phyloP scores from a whole-genome alignment of 306 rosid genomes.

The Cucurbita moschata region DNA sequence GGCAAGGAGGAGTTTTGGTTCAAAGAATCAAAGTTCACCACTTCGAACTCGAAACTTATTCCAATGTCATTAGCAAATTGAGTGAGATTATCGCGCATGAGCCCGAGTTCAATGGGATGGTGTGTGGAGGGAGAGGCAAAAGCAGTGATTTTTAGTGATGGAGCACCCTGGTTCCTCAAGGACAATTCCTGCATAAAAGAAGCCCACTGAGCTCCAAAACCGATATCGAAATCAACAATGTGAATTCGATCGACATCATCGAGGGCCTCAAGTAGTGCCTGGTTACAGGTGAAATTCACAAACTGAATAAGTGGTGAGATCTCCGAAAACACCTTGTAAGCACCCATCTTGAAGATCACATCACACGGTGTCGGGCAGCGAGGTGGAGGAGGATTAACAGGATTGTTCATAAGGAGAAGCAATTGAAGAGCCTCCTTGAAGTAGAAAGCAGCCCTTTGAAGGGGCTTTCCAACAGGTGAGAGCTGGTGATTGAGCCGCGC shows the following conservation, averaged over 20 bases:
- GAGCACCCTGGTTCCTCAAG: conserved; percentile 14
- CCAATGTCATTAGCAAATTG: conserved; percentile 29
- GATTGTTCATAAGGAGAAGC: conserved; percentile 20
- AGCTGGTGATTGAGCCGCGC: conserved; percentile 52
- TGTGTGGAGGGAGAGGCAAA: conserved; percentile 30
- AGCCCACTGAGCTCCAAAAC: conserved; percentile 41
- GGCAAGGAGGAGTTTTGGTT: conserved; percentile 19
- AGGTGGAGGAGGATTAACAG: conserved; percentile 15
- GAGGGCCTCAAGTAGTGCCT: conserved; percentile 30
- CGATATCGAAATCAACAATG: conserved; percentile 35
- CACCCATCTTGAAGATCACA: conserved; percentile 38
- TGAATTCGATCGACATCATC: conserved; percentile 18
- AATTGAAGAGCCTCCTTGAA: conserved; percentile 41
- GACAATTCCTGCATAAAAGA: conserved; percentile 37
- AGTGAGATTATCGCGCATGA: conserved; percentile 25
- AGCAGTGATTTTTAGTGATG: conserved; percentile 28
- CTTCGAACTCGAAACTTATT: conserved; percentile 27
- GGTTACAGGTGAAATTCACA: conserved; percentile 33
- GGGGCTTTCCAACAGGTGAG: conserved; percentile 38
- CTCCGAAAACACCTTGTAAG: conserved; percentile 32
- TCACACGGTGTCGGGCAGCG: conserved; percentile 21
- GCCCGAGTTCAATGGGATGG: conserved; percentile 20
- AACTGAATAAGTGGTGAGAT: conserved; percentile 34
- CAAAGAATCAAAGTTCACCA: conserved; percentile 24
- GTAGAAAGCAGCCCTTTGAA: conserved; percentile 39